Percentiles rank a stretch among this genome's conserved stretches.
Conservation (phyloP, 495 filamentous ascomycete species). For the Wilcoxina mikolae region DNA sequence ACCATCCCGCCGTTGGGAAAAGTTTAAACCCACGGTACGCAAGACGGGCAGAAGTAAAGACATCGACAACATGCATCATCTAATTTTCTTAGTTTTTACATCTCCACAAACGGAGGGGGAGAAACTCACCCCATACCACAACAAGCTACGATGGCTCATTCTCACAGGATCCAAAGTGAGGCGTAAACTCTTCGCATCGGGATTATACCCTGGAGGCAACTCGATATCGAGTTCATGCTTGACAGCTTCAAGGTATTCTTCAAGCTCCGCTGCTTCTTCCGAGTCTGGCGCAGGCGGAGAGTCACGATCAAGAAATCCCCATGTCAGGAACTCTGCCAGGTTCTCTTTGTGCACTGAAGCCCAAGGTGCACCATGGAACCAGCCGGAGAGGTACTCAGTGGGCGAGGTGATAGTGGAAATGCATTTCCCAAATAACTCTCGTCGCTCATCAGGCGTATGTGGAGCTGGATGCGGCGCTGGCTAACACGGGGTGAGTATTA, state of each 20-base stretch:
- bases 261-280: slow-evolving; percentile 42
- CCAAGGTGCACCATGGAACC: slow-evolving; percentile 48
- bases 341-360: slow-evolving; percentile 50
- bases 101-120: neutral
- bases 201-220: slow-evolving; percentile 37
- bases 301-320: slow-evolving; percentile 44
- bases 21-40: slow-evolving; percentile 32
- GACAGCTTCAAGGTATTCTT: slow-evolving; percentile 38
- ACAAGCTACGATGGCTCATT: slow-evolving; percentile 44
- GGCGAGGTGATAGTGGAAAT: slow-evolving; percentile 39
- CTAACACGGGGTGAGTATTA: neutral
- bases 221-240: slow-evolving; percentile 37
- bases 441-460: slow-evolving; percentile 31
- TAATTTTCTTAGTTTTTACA: neutral
- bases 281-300: slow-evolving; percentile 7
- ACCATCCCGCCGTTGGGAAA: slow-evolving; percentile 30
- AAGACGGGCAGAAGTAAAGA: slow-evolving; percentile 35
- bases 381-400: slow-evolving; percentile 43
- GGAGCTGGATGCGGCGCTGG: slow-evolving; percentile 40
- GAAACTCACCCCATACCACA: slow-evolving; percentile 39
- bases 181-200: slow-evolving; percentile 39
- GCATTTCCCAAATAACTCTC: slow-evolving; percentile 41
- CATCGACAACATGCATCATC: slow-evolving; percentile 35
- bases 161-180: slow-evolving; percentile 50
- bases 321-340: slow-evolving; percentile 47